Base-by-base conservation (phyloP, 2,329 filamentous ascomycete species). In the Penicillium sp. region DNA sequence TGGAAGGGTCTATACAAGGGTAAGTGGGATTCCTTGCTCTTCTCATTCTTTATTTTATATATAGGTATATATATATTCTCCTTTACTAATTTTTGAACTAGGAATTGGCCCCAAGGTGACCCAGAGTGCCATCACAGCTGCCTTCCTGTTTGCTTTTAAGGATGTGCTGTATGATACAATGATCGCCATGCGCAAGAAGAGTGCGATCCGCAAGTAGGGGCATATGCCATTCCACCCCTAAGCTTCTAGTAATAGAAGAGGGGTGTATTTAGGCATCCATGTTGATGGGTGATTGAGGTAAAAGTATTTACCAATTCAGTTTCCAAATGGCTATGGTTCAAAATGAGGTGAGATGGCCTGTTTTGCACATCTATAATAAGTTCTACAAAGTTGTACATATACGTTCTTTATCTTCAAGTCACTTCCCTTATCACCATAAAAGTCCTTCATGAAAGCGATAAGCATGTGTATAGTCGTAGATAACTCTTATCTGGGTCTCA, bases 131-230 rank as follows among this genome's bases (percentile, higher is more conserved):
- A 84, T 99, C 60, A 99, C 95, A 4, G 95, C 95, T 6, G 95
- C 95, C 3, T 92, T 98, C 77, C 81, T 99, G 57, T 99, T 99
- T 73, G 95, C 93, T 2, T 97, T 99, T 81, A 99, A 99, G 82
- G 95, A 99, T 73, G 90, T 91, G 7, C 83, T 99, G 6, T 99
- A 98, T 73, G 90, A 91, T 43, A 67, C 65, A 54, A 78, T 76
- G 69, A 69, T 75, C 19, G 61, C 70, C 13, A 61, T 72, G 43
- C 70, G 73, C 47, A 71, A 70, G 60, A 68, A 65, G 54, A 56
- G 66, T 39, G 65, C 65, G 9, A 59, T 73, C 33, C 62, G 68
- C 22, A 73, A 72, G 56, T 76, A 73, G 55, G 21, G 19, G 6
- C 10, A 6, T 14, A 29, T 31, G 9, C 9, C 16, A 31, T 31